Percentiles rank a stretch among this genome's conserved stretches.
Conservation (phyloP, 345 rosid genomes). For the Diplotaxis tenuifolia region DNA sequence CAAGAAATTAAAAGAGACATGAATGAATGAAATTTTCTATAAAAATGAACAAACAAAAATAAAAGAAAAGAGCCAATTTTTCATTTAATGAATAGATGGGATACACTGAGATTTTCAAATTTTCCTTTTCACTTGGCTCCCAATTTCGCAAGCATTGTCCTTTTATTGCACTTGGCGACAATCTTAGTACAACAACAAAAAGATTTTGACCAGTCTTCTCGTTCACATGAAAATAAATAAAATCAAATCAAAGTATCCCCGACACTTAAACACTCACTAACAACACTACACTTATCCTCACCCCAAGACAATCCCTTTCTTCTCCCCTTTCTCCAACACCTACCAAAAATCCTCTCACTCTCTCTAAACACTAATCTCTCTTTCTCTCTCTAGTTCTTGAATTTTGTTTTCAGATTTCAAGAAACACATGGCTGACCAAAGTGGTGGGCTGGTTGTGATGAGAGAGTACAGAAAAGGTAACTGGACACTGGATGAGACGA, state of each 20-base stretch:
- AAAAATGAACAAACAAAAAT: too few relatives aligned
- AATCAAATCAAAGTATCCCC: constrained; percentile 10
- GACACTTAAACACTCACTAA: constrained; percentile 11
- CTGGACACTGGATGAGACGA: constrained; percentile 78
- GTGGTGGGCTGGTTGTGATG: constrained; percentile 40
- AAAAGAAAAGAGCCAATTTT: background rate
- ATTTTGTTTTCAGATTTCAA: constrained; percentile 27
- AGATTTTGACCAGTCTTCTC: constrained; percentile 43
- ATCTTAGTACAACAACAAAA: constrained; percentile 40
- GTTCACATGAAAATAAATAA: constrained; percentile 23
- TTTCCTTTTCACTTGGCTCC: constrained; percentile 34
- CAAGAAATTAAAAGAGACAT: constrained; percentile 26
- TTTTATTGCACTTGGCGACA: constrained; percentile 44
- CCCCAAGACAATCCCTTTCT: constrained; percentile 35
- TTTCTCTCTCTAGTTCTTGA: constrained; percentile 38
- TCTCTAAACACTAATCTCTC: background rate
- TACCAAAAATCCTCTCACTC: constrained; percentile 33
- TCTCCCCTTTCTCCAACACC: constrained; percentile 45
- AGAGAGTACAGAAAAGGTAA: constrained; percentile 91
- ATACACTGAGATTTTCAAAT: constrained; percentile 5
- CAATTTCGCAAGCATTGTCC: constrained; percentile 37
- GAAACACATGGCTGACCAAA: constrained; percentile 51
- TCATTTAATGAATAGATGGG: constrained; percentile 29
- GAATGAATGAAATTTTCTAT: constrained; percentile 13
- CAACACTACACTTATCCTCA: constrained; percentile 35